Conservation (phyloP, 2,329 filamentous ascomycete genomes). For the Clarireedia homoeocarpa region DNA sequence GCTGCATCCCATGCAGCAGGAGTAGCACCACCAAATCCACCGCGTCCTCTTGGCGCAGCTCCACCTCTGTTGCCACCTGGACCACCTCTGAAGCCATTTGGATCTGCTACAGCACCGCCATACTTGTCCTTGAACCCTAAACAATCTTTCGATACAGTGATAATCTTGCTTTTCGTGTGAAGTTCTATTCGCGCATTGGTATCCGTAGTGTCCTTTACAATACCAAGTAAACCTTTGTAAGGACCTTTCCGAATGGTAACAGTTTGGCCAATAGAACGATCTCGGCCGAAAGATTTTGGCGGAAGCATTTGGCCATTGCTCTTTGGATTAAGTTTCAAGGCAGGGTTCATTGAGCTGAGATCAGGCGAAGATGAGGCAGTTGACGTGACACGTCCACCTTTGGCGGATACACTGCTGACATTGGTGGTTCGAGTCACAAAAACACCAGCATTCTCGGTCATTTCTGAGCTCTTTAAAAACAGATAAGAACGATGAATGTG, state of each 20-base stretch:
- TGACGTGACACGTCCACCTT: slow-evolving; percentile 68
- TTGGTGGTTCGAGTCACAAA: slow-evolving; percentile 82
- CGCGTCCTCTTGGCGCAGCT: slow-evolving; percentile 28
- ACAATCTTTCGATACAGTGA: slow-evolving; percentile 74
- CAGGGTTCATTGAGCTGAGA: slow-evolving; percentile 86
- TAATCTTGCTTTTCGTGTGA: slow-evolving; percentile 87
- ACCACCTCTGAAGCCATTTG: slow-evolving; percentile 34
- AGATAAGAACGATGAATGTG: slow-evolving; percentile 92
- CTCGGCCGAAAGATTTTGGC: slow-evolving; percentile 67
- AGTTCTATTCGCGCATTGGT: slow-evolving; percentile 81
- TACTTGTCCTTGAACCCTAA: slow-evolving; percentile 80
- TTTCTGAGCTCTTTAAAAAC: slow-evolving; percentile 78
- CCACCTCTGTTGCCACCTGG: slow-evolving; percentile 36
- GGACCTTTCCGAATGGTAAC: slow-evolving; percentile 81
- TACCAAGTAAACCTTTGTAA: slow-evolving; percentile 88
- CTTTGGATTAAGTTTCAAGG: slow-evolving; percentile 62
- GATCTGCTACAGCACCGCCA: slow-evolving; percentile 71
- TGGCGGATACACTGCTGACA: slow-evolving; percentile 86
- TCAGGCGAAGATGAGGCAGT: slow-evolving; percentile 59
- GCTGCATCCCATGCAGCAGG: slow-evolving; percentile 46
- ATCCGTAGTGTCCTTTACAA: slow-evolving; percentile 91
- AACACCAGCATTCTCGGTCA: slow-evolving; percentile 79
- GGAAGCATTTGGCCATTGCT: slow-evolving; percentile 50
- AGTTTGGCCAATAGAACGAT: slow-evolving; percentile 82
- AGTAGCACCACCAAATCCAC: slow-evolving; percentile 39